Conservation (phyloP, 768 basidiomycete species). For the Boletellus ananas region DNA sequence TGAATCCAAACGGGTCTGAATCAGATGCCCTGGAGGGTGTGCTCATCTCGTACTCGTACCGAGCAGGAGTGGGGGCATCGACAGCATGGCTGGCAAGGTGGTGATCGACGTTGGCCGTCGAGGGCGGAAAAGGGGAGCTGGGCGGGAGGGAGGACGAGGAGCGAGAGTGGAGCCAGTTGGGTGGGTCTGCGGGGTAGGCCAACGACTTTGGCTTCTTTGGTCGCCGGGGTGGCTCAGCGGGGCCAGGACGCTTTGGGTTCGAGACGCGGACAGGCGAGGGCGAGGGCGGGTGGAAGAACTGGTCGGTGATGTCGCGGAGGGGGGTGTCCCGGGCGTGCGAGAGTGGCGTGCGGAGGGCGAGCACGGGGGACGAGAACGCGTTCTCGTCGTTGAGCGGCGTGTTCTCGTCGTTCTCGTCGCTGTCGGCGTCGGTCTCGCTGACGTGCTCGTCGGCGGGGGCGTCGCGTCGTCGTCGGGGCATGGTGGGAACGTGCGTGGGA, state of each 20-base stretch:
- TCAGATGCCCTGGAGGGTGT: conserved; percentile 25
- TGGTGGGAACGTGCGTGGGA: conserved; percentile 24
- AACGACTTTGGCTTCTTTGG: conserved; percentile 32
- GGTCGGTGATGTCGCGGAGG: conserved; percentile 33
- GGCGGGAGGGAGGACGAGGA: conserved; percentile 33
- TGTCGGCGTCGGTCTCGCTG: conserved; percentile 21
- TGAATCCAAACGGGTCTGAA: conserved; percentile 58
- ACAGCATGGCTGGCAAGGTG: conserved; percentile 2
- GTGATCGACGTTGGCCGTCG: conserved; percentile 16
- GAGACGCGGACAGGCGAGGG: conserved; percentile 28
- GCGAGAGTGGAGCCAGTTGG: conserved; percentile 26
- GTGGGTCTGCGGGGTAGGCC: conserved; percentile 30
- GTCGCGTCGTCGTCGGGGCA: conserved; percentile 11
- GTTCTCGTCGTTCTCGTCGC: conserved; percentile 19
- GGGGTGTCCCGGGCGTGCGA: conserved; percentile 20
- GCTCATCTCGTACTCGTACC: conserved; percentile 19
- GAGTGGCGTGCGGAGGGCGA: conserved; percentile 21
- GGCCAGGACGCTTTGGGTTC: conserved; percentile 16
- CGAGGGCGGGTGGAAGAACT: conserved; percentile 33
- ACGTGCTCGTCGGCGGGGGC: conserved; percentile 12
- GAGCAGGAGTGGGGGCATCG: conserved; percentile 5
- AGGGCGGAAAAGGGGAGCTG: conserved; percentile 30
- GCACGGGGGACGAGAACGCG: conserved; percentile 11
- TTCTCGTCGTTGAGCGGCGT: conserved; percentile 16
- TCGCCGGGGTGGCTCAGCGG: conserved; percentile 27